phyloP scores from a whole-genome alignment of 345 rosid genomes.

The Dipteronia dyeriana region DNA sequence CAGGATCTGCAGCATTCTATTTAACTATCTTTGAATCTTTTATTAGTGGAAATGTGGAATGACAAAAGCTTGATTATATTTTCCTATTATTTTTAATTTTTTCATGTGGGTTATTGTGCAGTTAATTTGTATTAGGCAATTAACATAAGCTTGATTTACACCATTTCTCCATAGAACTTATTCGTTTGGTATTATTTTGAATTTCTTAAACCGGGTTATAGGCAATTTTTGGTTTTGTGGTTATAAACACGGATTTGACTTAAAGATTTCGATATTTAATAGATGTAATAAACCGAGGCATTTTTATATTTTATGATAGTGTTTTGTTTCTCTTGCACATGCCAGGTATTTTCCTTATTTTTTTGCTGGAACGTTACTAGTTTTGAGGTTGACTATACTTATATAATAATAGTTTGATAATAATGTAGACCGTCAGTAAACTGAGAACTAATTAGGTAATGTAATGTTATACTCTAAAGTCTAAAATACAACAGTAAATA shows the following conservation, averaged over 20 bases:
- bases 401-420: not conserved
- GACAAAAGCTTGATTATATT: not conserved
- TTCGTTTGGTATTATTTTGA: not conserved
- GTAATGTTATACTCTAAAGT: not conserved
- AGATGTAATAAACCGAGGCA: not conserved
- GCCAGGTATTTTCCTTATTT: not conserved
- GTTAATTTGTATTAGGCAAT: not conserved
- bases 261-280: not conserved
- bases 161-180: not conserved
- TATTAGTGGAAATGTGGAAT: not conserved
- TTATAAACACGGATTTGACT: constrained; percentile 13
- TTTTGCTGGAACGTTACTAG: not conserved
- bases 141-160: not conserved
- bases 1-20: not conserved
- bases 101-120: not conserved
- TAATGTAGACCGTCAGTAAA: not conserved
- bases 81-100: not conserved
- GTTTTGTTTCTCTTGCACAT: not conserved
- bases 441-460: not conserved
- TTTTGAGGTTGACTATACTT: not conserved
- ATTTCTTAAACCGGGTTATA: constrained; percentile 2
- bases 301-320: not conserved
- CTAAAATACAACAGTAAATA: not conserved
- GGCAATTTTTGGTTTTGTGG: not conserved
- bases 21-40: not conserved